Evolutionary conservation across 139 green algal species (phyloP), one percentile per base, ranked within the genome.

Genomic region (Chlamydomonas applanata): DNA sequence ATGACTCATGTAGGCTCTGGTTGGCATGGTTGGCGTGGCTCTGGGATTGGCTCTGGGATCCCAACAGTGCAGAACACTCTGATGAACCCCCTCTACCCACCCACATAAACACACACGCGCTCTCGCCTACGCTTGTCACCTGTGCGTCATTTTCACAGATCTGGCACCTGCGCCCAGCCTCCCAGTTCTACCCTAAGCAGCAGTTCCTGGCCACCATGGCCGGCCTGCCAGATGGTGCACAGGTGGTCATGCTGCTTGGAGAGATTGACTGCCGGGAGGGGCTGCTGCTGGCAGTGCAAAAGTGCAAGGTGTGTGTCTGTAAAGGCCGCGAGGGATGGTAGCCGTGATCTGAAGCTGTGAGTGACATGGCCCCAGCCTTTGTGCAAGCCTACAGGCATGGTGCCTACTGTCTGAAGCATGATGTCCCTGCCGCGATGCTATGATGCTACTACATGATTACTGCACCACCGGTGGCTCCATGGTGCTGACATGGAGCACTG

Each of bases 211-310:
- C 56, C 35, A 73, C 76, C 14, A 67, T 90, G 40, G 35, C 20
- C 0, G 7, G 36, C 29, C 45, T 96, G 61, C 87, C 88, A 0
- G 16, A 73, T 25, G 86, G 84, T 32, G 52, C 81, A 0, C 74
- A 90, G 79, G 73, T 91, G 24, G 75, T 96, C 52, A 70, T 95
- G 76, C 40, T 92, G 75, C 82, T 96, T 68, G 91, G 91, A 2
- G 91, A 95, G 74, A 95, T 96, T 59, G 91, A 96, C 81, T 96
- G 91, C 81, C 66, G 91, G 3, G 90, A 96, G 70, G 91, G 91
- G n/a, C 80, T 97, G 72, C 68, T 92, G 29, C 76, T 89, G 40
- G 91, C 91, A 25, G 88, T 94, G 57, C 81, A 93, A n/a, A 91
- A 91, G 69, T 83, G 86, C 75, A 93, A 93, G 80, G 86, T 89